Conservation (phyloP, 1,284 basidiomycete species). For the Schizophyllum commune region DNA sequence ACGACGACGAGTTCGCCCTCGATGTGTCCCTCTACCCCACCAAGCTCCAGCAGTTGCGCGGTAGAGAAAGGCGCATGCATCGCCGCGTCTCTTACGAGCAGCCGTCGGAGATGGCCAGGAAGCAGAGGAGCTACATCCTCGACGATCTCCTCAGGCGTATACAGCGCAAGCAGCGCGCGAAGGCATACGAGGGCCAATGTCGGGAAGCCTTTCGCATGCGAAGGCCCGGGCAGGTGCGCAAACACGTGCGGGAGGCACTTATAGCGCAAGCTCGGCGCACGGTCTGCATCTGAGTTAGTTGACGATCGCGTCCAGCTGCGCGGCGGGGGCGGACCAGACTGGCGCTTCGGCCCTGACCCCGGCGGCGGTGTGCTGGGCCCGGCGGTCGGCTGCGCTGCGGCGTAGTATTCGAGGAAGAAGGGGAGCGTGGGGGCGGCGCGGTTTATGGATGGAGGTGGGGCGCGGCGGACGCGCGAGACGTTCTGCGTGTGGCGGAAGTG, state of each 20-base stretch:
- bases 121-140: constrained; percentile 41
- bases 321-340: neutral
- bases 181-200: constrained; percentile 17
- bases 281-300: neutral
- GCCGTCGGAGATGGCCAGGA: constrained; percentile 46
- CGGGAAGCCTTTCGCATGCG: neutral
- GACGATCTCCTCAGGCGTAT: constrained; percentile 30
- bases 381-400: no score
- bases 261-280: neutral
- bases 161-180: constrained; percentile 25
- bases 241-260: neutral
- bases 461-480: neutral
- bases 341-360: neutral
- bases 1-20: constrained; percentile 57
- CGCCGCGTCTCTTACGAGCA: constrained; percentile 47
- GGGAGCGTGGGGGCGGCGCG: neutral
- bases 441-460: neutral
- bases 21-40: constrained; percentile 39
- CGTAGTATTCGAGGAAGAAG: neutral
- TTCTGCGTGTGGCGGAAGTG: neutral
- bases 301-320: neutral
- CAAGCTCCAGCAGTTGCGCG: constrained; percentile 39
- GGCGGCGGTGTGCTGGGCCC: no score
- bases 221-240: neutral
- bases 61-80: constrained; percentile 45